Base-by-base conservation (phyloP, 164 flowering plant species). In the Magnolia sinica region DNA sequence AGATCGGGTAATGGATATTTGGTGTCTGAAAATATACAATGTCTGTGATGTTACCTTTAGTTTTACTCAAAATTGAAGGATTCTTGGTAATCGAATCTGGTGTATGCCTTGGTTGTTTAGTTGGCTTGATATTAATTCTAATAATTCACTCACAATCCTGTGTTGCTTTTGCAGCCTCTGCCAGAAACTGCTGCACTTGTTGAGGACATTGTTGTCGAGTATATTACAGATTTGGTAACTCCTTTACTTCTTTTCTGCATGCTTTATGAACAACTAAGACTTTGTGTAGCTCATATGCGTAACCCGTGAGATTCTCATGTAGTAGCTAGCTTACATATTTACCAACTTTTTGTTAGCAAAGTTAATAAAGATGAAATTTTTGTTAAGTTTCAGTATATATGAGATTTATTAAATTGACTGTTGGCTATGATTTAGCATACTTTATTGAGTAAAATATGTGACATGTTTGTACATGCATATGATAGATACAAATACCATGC, bases 181-280 rank as follows among this genome's bases (percentile, higher is more conserved):
- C 98, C 98, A 71, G 96, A 96, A 81, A 89, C 92, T 50, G 92
- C 91, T 72, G 87, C 93, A 8, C 95, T 93, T 70, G 84, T 92
- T 75, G 99, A 95, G 81, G 99, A 95, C 87, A 95, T 95, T 77
- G 98, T 86, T 70, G 96, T 95, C 65, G 97, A 95, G 78, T 95
- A 95, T 80, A 86, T 95, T 55, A 90, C 96, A 2, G 98, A 94
- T 86, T 50, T 94, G 93, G 99, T 92, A 81, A 80, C 87, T 55
- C 59, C 68, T 65, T 65, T 24, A 13, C 49, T 45, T 64, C 31
- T 73, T n/a, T 73, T 58, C 16, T 64, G 23, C 16, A 24, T n/a
- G 16, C 75, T 77, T 22, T 72, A 72, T 65, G 23, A 66, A 66
- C 58, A 31, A n/a, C 9, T 77, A 20, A 8, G 6, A 65, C 9